Conservation (phyloP, 495 filamentous ascomycete species). For the Penicillium manginii region DNA sequence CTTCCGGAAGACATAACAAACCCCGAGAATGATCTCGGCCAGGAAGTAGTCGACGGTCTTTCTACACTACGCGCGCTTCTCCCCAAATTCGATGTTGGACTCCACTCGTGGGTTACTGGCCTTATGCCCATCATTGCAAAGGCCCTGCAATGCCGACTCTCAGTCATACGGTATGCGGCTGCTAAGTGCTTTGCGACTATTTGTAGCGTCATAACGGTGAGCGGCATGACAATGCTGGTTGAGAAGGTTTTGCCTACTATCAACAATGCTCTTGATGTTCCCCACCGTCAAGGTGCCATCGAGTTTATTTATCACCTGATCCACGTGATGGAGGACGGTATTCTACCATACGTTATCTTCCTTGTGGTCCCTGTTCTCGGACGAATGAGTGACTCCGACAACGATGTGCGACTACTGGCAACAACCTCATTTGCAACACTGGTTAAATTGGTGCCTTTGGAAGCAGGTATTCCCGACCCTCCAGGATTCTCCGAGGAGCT, state of each 20-base stretch:
- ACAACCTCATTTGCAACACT: slow-evolving; percentile 97
- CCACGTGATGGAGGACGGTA: slow-evolving; percentile 95
- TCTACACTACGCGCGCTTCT: slow-evolving; percentile 90
- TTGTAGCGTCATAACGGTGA: slow-evolving; percentile 91
- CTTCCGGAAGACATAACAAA: slow-evolving; percentile 71
- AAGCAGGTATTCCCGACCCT: slow-evolving; percentile 96
- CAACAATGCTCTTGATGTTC: slow-evolving; percentile 82
- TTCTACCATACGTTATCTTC: slow-evolving; percentile 98
- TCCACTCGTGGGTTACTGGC: slow-evolving; percentile 76
- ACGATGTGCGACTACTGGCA: slow-evolving; percentile 89
- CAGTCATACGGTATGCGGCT: slow-evolving; percentile 92
- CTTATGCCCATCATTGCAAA: slow-evolving; percentile 87
- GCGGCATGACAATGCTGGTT: slow-evolving; percentile 94
- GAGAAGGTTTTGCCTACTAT: slow-evolving; percentile 90
- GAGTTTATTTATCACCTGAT: slow-evolving; percentile 95
- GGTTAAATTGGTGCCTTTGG: slow-evolving; percentile 97
- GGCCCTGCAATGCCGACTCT: slow-evolving; percentile 81
- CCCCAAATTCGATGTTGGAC: slow-evolving; percentile 73
- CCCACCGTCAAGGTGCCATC: slow-evolving; percentile 87
- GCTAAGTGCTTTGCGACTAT: slow-evolving; percentile 97
- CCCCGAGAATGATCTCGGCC: slow-evolving; percentile 72
- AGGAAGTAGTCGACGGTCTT: slow-evolving; percentile 90
- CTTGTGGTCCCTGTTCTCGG: slow-evolving; percentile 97
- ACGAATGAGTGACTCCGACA: slow-evolving; percentile 98
- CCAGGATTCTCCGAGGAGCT: slow-evolving; percentile 88